Conservation (phyloP, 352 stramenopile species). For the Globisporangium paroecandrum region DNA sequence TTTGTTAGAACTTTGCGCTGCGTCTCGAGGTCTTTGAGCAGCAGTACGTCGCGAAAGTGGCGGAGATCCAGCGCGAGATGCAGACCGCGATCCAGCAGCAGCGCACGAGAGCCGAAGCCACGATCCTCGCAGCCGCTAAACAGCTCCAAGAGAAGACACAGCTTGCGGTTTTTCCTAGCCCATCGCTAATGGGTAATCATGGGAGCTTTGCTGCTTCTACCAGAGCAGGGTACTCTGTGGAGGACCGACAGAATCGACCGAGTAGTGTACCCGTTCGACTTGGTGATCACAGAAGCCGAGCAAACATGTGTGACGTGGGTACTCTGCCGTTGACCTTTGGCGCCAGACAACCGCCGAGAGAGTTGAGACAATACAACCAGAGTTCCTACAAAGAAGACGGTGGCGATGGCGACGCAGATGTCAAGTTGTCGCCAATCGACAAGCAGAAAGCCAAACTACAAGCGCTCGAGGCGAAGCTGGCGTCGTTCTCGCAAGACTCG, state of each 20-base stretch:
- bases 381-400: background rate
- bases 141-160: constrained; percentile 50
- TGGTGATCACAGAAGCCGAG: background rate
- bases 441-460: constrained; percentile 53
- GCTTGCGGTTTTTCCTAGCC: constrained; percentile 7
- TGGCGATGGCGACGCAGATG: constrained; percentile 1
- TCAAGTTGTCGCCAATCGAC: constrained; percentile 35
- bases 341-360: background rate
- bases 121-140: constrained; percentile 37
- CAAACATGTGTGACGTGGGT: background rate
- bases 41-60: constrained; percentile 52
- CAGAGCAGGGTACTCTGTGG: background rate
- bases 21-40: constrained; percentile 62
- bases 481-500: constrained; percentile 44
- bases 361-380: background rate
- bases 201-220: background rate
- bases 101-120: constrained; percentile 32
- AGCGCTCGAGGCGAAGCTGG: constrained; percentile 51
- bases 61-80: constrained; percentile 53
- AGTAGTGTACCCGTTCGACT: background rate
- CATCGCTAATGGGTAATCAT: background rate
- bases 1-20: constrained; percentile 40
- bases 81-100: constrained; percentile 42
- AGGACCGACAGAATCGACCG: background rate
- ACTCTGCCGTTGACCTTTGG: background rate